Conservation (phyloP, 805 yeast species). For the Saccharomycopsis synnaedendra region DNA sequence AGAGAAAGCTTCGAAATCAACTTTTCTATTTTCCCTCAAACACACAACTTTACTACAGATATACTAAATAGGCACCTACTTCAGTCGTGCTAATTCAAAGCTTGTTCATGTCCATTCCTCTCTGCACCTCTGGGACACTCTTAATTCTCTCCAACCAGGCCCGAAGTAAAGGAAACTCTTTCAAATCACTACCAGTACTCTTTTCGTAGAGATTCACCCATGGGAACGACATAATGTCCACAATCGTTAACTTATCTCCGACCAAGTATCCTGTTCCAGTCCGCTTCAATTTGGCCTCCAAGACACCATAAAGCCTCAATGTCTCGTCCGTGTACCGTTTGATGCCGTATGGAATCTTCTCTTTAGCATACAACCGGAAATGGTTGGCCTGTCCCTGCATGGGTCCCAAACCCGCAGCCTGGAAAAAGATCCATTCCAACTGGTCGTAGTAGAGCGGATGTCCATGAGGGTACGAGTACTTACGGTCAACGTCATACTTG, state of each 20-base stretch:
- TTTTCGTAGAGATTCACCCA: conserved; percentile 27
- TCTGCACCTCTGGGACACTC: conserved; percentile 24
- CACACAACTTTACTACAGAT: too few species aligned
- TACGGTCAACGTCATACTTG: conserved; percentile 44
- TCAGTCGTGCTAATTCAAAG: conserved; percentile 2
- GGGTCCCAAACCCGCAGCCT: conserved; percentile 50
- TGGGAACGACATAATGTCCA: conserved; percentile 41
- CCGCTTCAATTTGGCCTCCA: conserved; percentile 36
- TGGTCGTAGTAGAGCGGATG: conserved; percentile 38
- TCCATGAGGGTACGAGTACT: conserved; percentile 26
- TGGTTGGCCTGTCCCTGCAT: conserved; percentile 51
- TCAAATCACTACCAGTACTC: conserved; percentile 23
- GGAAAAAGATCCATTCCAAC: conserved; percentile 43
- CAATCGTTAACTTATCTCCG: conserved; percentile 46
- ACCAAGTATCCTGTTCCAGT: conserved; percentile 45
- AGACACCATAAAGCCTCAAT: conserved; percentile 40
- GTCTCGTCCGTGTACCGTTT: conserved; percentile 41
- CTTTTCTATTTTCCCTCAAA: too few species aligned
- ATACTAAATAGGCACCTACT: too few species aligned
- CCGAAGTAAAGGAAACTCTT: conserved; percentile 28
- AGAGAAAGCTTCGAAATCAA: too few species aligned
- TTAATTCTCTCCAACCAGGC: conserved; percentile 30
- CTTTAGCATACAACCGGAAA: conserved; percentile 34
- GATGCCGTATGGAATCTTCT: conserved; percentile 42
- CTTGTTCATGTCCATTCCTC: conserved; percentile 19